Base-by-base conservation (phyloP, 352 stramenopile species). In the Thalassiosira ordinaria region DNA sequence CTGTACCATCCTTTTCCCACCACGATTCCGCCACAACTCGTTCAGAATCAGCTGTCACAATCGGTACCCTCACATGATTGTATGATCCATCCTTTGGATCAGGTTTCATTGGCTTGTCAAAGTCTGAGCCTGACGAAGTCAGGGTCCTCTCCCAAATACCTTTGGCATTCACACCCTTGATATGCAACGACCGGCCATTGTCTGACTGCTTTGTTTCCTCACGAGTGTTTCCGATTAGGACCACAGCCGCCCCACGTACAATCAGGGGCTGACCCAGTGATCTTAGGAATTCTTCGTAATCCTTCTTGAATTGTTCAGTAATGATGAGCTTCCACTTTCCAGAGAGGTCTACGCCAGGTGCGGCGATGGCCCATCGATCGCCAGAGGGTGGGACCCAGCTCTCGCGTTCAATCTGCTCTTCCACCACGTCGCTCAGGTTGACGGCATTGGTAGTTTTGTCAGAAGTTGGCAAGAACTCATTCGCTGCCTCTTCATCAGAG, bases 81-180 rank as follows among this genome's bases (percentile, higher is more conserved):
- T 85, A 86, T 0, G 64, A 59, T 47, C 78, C 75, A 61, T 84
- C 75, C 13, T 52, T 52, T 16, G 31, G 1, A 33, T 74, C 46
- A 13, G 75, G 75, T n/a, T 53, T 53, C 52, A 56, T 49, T 8
- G 31, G 64, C 9, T 52, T 57, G 31, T 89, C 76, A 66, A 80
- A 82, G 52, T 88, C 75, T 14, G 80, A 79, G 9, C 82, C 84
- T 0, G 83, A 88, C 16, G 89, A 46, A 7, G 69, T 64, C 5
- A 94, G 60, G 7, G 85, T 92, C 24, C 89, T 62, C 24, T 94
- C 87, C 89, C 89, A 94, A 7, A 87, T 70, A 49, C 89, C 89
- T 52, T 89, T 89, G 8, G 83, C 69, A 82, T 94, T 94, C 18
- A 80, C 62, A 9, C 87, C 87, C 51, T 80, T 82, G 1, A 94